phyloP scores from a whole-genome alignment of 2,329 filamentous ascomycete genomes.

The Talaromyces verruculosus region DNA sequence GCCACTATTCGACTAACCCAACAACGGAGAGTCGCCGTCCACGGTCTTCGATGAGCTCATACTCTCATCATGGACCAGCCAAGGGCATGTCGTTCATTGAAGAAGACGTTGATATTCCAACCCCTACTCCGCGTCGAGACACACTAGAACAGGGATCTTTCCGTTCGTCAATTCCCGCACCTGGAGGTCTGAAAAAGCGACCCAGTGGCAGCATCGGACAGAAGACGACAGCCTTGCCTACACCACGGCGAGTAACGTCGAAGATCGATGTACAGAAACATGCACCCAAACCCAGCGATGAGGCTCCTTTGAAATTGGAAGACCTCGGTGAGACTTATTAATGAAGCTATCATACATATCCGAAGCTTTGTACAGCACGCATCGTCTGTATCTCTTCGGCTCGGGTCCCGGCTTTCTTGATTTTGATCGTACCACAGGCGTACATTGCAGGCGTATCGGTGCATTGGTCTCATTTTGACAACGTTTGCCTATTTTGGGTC shows the following conservation, averaged over 20 bases:
- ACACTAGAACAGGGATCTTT: conserved; percentile 43
- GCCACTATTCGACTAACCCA: conserved; percentile 52
- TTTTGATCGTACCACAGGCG: conserved; percentile 2
- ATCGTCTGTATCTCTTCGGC: conserved; percentile 15
- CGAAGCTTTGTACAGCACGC: conserved; percentile 3
- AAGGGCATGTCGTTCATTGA: conserved; percentile 59
- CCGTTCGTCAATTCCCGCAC: conserved; percentile 52
- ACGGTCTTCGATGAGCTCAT: conserved; percentile 67
- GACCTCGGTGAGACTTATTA: conserved; percentile 61
- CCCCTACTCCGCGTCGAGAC: conserved; percentile 35
- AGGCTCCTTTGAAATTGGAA: conserved; percentile 51
- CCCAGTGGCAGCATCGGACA: conserved; percentile 47
- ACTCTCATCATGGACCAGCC: conserved; percentile 56
- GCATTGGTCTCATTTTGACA: conserved; percentile 14
- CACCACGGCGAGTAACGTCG: conserved; percentile 42
- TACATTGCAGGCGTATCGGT: conserved; percentile 20
- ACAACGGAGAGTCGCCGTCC: conserved; percentile 58
- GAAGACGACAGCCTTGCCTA: conserved; percentile 38
- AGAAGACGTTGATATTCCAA: conserved; percentile 42
- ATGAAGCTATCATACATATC: conserved; percentile 17
- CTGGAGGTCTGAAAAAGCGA: conserved; percentile 51
- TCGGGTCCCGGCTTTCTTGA: not conserved
- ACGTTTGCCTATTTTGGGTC: not conserved
- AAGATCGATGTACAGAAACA: conserved; percentile 37
- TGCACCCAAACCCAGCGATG: conserved; percentile 49